Conservation (phyloP, 139 green algal species). For the Closterium sp. region DNA sequence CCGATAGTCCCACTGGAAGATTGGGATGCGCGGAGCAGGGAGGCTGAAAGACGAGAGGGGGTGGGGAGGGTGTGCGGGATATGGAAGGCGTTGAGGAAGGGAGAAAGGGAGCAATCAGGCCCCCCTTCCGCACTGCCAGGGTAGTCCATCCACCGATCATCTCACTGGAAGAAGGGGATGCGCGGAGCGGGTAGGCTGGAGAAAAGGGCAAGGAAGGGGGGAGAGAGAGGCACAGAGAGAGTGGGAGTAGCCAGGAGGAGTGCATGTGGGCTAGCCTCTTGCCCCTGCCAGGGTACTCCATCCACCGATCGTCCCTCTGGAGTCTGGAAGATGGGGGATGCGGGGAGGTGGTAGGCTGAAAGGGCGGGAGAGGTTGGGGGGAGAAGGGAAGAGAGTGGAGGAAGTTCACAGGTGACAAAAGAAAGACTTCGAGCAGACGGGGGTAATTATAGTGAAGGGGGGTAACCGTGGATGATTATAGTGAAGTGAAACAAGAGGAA, state of each 20-base stretch:
- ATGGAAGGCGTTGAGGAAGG: neutral
- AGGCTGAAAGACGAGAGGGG: neutral
- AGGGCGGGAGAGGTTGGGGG: neutral
- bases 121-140: too few relatives aligned
- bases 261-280: too few relatives aligned
- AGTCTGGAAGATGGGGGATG: conserved; percentile 32
- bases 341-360: neutral
- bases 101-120: too few relatives aligned
- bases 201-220: neutral
- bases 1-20: conserved; percentile 71
- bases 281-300: conserved; percentile 71
- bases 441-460: too few relatives aligned
- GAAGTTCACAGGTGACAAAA: too few relatives aligned
- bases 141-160: conserved; percentile 85
- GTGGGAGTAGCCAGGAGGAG: neutral
- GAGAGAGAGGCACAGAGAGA: neutral
- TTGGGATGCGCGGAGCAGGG: neutral
- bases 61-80: neutral
- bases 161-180: conserved; percentile 57
- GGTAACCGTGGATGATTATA: too few relatives aligned
- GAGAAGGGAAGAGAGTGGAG: neutral
- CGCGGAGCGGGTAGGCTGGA: neutral
- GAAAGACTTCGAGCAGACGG: too few relatives aligned
- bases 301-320: conserved; percentile 80
- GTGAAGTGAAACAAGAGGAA: too few relatives aligned